phyloP scores from a whole-genome alignment of 139 green algal species.

The Chlorella sp. region DNA sequence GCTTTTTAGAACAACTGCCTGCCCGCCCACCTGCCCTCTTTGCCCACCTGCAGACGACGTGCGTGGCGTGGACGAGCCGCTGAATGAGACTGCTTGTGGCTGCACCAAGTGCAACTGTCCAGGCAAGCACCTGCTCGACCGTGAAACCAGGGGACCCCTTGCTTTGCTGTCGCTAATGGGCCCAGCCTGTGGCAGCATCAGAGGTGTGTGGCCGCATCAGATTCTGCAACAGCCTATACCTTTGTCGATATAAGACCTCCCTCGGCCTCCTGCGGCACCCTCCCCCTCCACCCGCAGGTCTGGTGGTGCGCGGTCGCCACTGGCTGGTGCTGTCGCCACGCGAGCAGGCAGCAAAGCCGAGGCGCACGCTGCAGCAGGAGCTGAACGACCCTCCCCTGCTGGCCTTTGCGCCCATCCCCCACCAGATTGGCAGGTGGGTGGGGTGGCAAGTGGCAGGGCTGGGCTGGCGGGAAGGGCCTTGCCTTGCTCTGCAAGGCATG shows the following conservation, averaged over 20 bases:
- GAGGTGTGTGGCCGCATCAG: too few relatives aligned
- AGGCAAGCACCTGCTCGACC: slow-evolving; percentile 28
- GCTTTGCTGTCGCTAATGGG: too few relatives aligned
- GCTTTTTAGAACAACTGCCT: neutral
- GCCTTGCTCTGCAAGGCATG: too few relatives aligned
- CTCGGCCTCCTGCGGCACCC: neutral
- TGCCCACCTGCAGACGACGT: slow-evolving; percentile 58
- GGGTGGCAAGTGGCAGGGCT: too few relatives aligned
- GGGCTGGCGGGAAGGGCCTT: too few relatives aligned
- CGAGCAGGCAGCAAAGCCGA: slow-evolving; percentile 10
- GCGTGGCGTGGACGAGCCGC: slow-evolving; percentile 73
- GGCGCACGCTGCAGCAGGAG: slow-evolving; percentile 51
- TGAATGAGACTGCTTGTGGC: slow-evolving; percentile 81
- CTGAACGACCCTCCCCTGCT: slow-evolving; percentile 67
- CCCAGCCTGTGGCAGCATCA: too few relatives aligned
- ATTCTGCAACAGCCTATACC: too few relatives aligned
- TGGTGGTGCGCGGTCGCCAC: slow-evolving; percentile 40
- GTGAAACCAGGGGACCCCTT: neutral
- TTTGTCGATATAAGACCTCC: too few relatives aligned
- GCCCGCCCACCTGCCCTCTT: neutral
- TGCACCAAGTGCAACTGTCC: slow-evolving; percentile 63
- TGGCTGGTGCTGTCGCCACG: slow-evolving; percentile 29
- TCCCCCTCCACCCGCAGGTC: neutral
- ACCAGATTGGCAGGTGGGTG: slow-evolving; percentile 6
- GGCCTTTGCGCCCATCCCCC: slow-evolving; percentile 51